Percentiles rank a stretch among this genome's conserved stretches.
Conservation (phyloP, 2,329 filamentous ascomycete genomes). For the Phoma sp. region DNA sequence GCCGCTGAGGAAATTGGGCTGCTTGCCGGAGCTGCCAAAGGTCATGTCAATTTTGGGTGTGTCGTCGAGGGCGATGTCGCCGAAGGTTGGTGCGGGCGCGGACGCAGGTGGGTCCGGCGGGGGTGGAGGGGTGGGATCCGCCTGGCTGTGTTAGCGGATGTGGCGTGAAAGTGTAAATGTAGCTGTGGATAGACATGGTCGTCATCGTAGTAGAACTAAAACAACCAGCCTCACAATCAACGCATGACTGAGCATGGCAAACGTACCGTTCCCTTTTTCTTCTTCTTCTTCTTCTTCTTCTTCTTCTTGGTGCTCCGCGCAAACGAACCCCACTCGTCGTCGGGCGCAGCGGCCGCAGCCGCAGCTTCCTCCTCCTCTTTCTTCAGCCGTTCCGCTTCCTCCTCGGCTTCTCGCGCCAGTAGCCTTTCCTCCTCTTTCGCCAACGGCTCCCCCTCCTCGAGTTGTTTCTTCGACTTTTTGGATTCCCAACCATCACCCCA, state of each 20-base stretch:
- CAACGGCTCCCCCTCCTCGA: conserved; percentile 44
- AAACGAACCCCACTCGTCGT: too few species aligned
- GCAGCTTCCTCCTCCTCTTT: conserved; percentile 30
- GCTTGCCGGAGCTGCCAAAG: conserved; percentile 46
- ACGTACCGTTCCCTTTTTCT: conserved; percentile 51
- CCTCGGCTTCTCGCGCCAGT: conserved; percentile 29
- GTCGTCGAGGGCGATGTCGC: conserved; percentile 57
- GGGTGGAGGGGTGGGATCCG: conserved; percentile 39
- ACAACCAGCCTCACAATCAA: too few species aligned
- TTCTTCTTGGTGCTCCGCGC: too few species aligned
- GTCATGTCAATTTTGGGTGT: conserved; percentile 58
- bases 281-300: conserved; percentile 47
- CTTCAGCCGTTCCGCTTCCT: conserved; percentile 40
- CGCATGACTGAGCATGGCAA: too few species aligned
- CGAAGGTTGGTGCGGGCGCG: conserved; percentile 53
- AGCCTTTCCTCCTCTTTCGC: conserved; percentile 49
- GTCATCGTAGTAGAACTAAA: too few species aligned
- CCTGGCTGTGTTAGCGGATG: conserved; percentile 31
- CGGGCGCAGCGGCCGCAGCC: conserved; percentile 24
- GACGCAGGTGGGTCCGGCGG: conserved; percentile 40
- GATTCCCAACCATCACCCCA: conserved; percentile 44
- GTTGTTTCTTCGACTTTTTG: conserved; percentile 49
- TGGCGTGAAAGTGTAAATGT: conserved; percentile 41
- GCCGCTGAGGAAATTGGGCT: conserved; percentile 33
- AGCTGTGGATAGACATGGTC: too few species aligned